Conservation (phyloP, 2,329 filamentous ascomycete species). For the Cladosporium sp. region DNA sequence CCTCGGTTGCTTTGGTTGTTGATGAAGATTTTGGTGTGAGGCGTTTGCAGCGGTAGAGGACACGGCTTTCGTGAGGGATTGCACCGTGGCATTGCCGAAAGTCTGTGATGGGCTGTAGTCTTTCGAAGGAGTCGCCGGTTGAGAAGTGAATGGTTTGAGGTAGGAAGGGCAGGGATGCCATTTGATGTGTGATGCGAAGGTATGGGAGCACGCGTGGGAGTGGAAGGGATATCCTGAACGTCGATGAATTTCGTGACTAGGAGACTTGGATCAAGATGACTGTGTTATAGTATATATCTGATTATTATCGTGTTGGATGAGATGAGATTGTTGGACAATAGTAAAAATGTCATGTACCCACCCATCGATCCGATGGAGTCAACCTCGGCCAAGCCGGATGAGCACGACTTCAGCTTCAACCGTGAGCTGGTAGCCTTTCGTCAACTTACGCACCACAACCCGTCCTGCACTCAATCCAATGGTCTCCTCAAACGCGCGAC, state of each 20-base stretch:
- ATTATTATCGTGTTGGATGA: neutral
- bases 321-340: neutral
- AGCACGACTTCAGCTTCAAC: neutral
- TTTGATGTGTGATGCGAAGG: neutral
- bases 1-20: neutral
- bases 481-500: neutral
- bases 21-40: conserved; percentile 3
- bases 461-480: too few species aligned
- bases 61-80: conserved; percentile 20
- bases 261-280: too few species aligned
- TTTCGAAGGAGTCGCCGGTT: neutral
- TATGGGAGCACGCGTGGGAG: too few species aligned
- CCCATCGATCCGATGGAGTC: neutral
- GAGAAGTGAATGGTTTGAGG: neutral
- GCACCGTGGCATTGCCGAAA: conserved; percentile 27
- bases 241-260: too few species aligned
- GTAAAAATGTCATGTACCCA: neutral
- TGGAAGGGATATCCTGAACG: too few species aligned
- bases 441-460: too few species aligned
- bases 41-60: conserved; percentile 25
- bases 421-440: too few species aligned
- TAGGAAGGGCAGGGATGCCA: conserved; percentile 1
- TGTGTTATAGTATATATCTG: too few species aligned
- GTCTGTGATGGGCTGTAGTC: conserved; percentile 24
- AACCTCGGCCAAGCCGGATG: too few species aligned